Percentiles rank a stretch among this genome's conserved stretches.
Evolutionary conservation across 257 asterid species (phyloP).

Genomic region (Plectranthus barbatus): DNA sequence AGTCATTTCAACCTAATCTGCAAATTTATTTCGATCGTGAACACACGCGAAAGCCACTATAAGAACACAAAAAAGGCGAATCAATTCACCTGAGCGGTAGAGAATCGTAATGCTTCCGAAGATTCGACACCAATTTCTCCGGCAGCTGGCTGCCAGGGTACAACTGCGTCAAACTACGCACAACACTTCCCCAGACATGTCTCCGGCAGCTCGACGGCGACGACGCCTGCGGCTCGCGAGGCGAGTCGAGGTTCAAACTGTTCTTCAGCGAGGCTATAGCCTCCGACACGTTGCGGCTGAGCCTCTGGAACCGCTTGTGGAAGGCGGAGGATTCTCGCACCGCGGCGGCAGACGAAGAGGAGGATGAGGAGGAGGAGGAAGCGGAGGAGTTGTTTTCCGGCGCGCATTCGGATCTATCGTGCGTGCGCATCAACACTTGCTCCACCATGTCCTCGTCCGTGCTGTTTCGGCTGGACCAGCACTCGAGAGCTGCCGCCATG

Average conservation of each 20-base stretch:
- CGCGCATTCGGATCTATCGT: constrained; percentile 74
- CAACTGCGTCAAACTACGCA: constrained; percentile 88
- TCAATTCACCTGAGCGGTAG: constrained; percentile 70
- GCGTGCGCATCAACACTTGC: constrained; percentile 79
- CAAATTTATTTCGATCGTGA: constrained; percentile 2
- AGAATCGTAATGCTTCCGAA: constrained; percentile 93
- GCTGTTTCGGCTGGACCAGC: constrained; percentile 91
- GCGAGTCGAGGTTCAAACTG: constrained; percentile 64
- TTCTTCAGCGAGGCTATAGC: constrained; percentile 88
- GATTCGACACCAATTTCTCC: constrained; percentile 83
- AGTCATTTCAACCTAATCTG: constrained; percentile 1
- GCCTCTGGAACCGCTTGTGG: constrained; percentile 74
- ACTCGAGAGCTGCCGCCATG: constrained; percentile 93
- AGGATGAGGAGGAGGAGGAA: constrained; percentile 16
- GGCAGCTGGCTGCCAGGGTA: constrained; percentile 97
- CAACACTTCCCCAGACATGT: constrained; percentile 80
- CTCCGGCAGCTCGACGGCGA: constrained; percentile 51
- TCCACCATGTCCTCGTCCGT: constrained; percentile 93
- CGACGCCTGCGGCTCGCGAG: constrained; percentile 46
- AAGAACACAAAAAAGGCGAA: background rate
- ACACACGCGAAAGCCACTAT: background rate
- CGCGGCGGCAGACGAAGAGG: constrained; percentile 23
- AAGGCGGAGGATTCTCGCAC: constrained; percentile 62
- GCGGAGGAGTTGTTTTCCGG: constrained; percentile 30
- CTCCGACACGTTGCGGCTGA: constrained; percentile 84